A percentile compares a stretch with the other conserved stretches of the same genome.
Evolutionary conservation across 1,284 basidiomycete species (phyloP).

Genomic region (Rhodotorula sp.): DNA sequence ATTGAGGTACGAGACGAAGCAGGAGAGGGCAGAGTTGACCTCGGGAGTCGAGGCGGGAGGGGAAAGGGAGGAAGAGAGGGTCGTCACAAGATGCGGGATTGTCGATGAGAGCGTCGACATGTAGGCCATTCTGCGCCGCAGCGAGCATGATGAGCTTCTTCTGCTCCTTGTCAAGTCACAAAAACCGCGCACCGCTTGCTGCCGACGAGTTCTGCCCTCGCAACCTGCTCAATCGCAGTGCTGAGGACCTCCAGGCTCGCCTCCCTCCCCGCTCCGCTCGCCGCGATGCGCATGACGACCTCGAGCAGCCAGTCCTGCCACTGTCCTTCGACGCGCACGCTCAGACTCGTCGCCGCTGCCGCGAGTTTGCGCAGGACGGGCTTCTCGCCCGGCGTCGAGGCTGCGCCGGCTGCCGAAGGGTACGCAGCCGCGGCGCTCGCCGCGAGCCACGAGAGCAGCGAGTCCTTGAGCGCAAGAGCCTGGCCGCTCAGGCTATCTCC

Average conservation of each 20-base stretch:
- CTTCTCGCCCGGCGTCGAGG: constrained; percentile 26
- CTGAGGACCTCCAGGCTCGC: constrained; percentile 42
- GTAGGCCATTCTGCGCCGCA: constrained; percentile 32
- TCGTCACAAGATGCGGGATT: constrained; percentile 35
- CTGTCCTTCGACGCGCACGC: constrained; percentile 13
- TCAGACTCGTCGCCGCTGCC: constrained; percentile 34
- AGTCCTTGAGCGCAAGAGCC: constrained; percentile 32
- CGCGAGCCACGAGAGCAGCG: constrained; percentile 44
- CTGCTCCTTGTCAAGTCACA: not conserved
- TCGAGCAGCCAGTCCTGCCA: constrained; percentile 47
- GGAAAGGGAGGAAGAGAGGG: constrained; percentile 35
- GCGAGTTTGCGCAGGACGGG: constrained; percentile 45
- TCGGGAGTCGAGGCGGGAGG: constrained; percentile 22
- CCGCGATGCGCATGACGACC: constrained; percentile 41
- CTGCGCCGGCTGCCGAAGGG: not conserved
- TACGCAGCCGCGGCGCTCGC: constrained; percentile 32
- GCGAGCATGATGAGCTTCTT: not conserved
- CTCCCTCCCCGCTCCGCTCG: constrained; percentile 35
- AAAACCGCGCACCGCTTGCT: constrained; percentile 36
- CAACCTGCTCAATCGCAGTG: constrained; percentile 45
- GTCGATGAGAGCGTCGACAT: constrained; percentile 38
- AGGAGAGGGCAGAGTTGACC: constrained; percentile 25
- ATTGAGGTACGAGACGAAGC: constrained; percentile 36
- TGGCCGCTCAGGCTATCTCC: not conserved
- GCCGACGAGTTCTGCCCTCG: constrained; percentile 44